Evolutionary conservation across 78 protist species (phyloP), one percentile per base, ranked within the genome.

Genomic region (Capsaspora owczarzaki): DNA sequence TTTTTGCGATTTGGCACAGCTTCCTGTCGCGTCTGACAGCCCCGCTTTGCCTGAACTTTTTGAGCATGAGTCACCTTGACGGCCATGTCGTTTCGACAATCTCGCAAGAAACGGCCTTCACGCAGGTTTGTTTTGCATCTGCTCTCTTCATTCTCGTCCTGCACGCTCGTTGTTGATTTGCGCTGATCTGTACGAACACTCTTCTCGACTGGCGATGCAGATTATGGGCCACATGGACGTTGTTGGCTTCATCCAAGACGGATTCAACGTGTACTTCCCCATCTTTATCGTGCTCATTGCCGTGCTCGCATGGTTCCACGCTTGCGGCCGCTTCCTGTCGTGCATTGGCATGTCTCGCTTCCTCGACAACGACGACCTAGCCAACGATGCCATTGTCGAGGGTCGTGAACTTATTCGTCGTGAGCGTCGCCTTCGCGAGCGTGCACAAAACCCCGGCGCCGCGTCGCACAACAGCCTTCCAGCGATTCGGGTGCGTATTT

Each of bases 181-280:
- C 10, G 10, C 16, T 49, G 56, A 20, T 49, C 56, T 20, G 16
- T 49, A 16, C 56, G 56, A 10, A 49, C 56, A 16, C 10, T 49
- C 56, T 49, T 16, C 10, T 49, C 56, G n/a, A 46, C 51, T 46
- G 5, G 51, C 51, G 25, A 12, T 12, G 66, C 66, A 56, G 66
- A 56, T 56, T 25, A 56, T 56, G 66, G 72, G 72, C 25, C 27
- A 8, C 4, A 8, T 22, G 72, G 72, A 63, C 35, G 72, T 63
- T 41, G 72, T 63, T 2, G 72, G 33, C n/a, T 63, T 63, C 41
- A 63, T 63, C 41, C 42, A 63, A 20, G 10, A 63, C 42, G 72
- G 72, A 35, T 63, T 63, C 72, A 63, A 63, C 72, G 72, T 63
- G 14, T 63, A 63, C 72, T 63, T 63, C 41, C 72, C 72, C 22